Conservation (phyloP, 2,329 filamentous ascomycete species). For the Dryadomyces sulphureus region DNA sequence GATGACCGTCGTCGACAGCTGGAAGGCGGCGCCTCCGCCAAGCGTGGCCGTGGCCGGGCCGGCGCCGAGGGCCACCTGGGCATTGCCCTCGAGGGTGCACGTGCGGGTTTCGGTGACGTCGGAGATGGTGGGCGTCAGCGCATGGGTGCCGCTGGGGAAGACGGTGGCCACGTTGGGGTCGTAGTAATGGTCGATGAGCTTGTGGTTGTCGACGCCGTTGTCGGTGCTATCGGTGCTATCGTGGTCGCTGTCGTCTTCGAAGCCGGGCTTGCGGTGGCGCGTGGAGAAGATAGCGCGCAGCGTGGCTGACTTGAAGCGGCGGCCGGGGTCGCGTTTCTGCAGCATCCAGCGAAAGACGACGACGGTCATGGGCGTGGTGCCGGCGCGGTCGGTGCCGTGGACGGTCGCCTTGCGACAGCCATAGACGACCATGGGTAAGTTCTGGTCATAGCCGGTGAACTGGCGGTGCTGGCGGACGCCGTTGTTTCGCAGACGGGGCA, state of each 20-base stretch:
- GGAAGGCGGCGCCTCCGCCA: not conserved
- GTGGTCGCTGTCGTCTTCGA: not conserved
- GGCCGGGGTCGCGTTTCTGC: not conserved
- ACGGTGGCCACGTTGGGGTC: not conserved
- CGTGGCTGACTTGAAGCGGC: not conserved
- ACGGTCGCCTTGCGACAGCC: not conserved
- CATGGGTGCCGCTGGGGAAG: not conserved
- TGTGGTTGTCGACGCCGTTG: not conserved
- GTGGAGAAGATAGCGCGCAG: not conserved
- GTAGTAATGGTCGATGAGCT: not conserved
- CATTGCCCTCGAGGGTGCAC: not conserved
- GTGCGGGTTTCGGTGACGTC: not conserved
- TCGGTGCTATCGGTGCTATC: not conserved
- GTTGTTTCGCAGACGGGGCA: not conserved
- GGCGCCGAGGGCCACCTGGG: not conserved
- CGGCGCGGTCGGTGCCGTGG: not conserved
- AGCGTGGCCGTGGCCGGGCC: not conserved
- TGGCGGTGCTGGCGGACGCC: not conserved
- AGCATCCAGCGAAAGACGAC: not conserved
- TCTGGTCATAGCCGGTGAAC: conserved; percentile 1
- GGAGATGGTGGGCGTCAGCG: not conserved
- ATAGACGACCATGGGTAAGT: not conserved
- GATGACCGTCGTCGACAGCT: not conserved
- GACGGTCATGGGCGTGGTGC: not conserved
- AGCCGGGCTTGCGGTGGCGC: not conserved